A percentile compares a stretch with the other conserved stretches of the same genome.
Evolutionary conservation across 768 basidiomycete genomes (phyloP).

Genomic region (Boletus subparvulus): DNA sequence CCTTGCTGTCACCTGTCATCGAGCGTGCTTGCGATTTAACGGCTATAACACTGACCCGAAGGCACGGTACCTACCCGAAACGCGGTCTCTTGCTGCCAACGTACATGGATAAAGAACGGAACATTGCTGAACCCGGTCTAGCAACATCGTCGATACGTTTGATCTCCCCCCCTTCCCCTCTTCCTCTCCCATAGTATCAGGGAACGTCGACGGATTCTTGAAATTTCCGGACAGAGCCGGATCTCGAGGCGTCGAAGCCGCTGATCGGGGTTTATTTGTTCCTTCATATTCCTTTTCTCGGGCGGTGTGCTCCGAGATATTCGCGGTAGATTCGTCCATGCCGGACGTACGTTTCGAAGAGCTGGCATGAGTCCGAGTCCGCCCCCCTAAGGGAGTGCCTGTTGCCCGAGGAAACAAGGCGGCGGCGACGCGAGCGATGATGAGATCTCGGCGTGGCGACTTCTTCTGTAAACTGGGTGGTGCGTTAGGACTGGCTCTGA

Average conservation of each 20-base stretch:
- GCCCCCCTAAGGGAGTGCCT: neutral
- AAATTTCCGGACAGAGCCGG: constrained; percentile 14
- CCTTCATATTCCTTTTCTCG: constrained; percentile 7
- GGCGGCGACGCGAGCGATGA: neutral
- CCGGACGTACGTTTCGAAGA: neutral
- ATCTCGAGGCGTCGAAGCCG: constrained; percentile 20
- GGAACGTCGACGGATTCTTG: constrained; percentile 14
- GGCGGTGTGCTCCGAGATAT: constrained; percentile 16
- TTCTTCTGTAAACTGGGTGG: too few species aligned
- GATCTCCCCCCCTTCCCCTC: constrained; percentile 3
- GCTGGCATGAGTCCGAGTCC: neutral
- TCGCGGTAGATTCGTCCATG: constrained; percentile 17
- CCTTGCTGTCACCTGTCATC: neutral
- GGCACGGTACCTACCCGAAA: neutral
- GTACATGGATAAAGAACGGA: neutral
- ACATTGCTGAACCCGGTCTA: neutral
- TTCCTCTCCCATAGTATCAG: neutral
- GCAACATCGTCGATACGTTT: constrained; percentile 1
- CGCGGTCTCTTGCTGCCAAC: neutral
- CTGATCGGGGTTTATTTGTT: constrained; percentile 16
- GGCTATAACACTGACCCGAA: neutral
- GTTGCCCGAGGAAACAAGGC: constrained; percentile 7
- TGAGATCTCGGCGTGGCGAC: neutral
- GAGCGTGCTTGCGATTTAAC: neutral
- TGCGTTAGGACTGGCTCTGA: too few species aligned